phyloP scores from a whole-genome alignment of 73 alveolate genomes.

The Paramecium primaurelia region DNA sequence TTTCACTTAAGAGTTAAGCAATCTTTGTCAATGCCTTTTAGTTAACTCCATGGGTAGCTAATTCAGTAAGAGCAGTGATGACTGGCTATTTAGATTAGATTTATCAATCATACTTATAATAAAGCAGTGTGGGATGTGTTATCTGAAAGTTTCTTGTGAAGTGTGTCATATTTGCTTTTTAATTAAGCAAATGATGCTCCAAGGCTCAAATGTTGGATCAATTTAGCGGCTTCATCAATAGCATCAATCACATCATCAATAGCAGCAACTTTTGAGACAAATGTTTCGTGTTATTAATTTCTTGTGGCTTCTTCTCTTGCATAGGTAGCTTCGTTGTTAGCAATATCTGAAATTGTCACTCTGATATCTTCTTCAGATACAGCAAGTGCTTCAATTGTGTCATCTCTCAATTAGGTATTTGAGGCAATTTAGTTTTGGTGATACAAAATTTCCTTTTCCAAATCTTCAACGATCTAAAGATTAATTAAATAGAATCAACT shows the following conservation, averaged over 20 bases:
- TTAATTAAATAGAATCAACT: background rate
- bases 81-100: background rate
- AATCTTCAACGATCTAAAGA: constrained; percentile 1
- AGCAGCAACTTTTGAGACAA: constrained; percentile 28
- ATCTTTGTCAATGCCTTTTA: constrained; percentile 41
- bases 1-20: constrained; percentile 26
- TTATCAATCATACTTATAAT: background rate
- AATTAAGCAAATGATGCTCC: constrained; percentile 61
- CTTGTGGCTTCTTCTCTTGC: constrained; percentile 57
- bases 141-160: constrained; percentile 45
- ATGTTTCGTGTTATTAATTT: constrained; percentile 28
- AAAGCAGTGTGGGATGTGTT: constrained; percentile 49
- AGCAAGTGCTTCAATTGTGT: constrained; percentile 42
- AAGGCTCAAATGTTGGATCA: constrained; percentile 54
- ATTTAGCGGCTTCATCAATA: constrained; percentile 58
- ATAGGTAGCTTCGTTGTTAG: constrained; percentile 33
- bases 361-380: constrained; percentile 40
- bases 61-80: constrained; percentile 39
- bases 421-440: constrained; percentile 1
- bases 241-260: constrained; percentile 59
- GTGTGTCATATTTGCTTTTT: constrained; percentile 45
- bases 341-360: constrained; percentile 18
- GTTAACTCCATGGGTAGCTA: constrained; percentile 47
- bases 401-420: constrained; percentile 47
- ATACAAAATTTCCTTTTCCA: constrained; percentile 12